Evolutionary conservation across 305 asterid species (phyloP), one percentile per base, ranked within the genome.

Genomic region (Rubia tinctorum): DNA sequence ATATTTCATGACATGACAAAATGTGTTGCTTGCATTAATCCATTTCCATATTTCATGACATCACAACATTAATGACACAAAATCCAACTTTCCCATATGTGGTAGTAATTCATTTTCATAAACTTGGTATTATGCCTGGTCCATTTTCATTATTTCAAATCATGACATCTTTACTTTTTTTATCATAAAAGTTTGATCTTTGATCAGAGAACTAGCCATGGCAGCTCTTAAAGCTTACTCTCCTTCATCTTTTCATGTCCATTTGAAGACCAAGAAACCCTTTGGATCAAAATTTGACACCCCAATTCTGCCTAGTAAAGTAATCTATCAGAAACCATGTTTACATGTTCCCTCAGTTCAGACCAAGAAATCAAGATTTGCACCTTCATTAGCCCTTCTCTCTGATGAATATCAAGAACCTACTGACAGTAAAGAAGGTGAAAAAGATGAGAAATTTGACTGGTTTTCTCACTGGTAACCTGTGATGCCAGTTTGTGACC

Each of bases 401-500:
- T 34, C 86, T 12, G 77, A 80, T 20, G 72, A 76, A 63, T 85
- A 82, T n/a, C 72, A 80, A 39, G 85, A 83, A 42, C 23, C 30
- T 42, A 87, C 56, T 20, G 78, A 82, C 71, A 27, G 59, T 0
- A 78, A 76, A 39, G 77, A n/a, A 20, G 49, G 22, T 6, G 20
- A 44, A 13, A 89, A 55, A 17, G 91, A 76, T 64, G 91, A 86
- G 71, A 90, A 82, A 40, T 95, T 92, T 56, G 95, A 92, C 34
- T 95, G 99, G 99, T 86, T 84, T 34, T 80, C 91, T 14, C 78
- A 95, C n/a, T 95, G 99, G 97, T 95, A 95, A 17, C 97, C 98
- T 3, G 78, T 95, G 76, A 87, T 87, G 84, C 96, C 99, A 7
- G 75, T 85, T 18, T 81, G 90, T 79, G 99, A 92, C 79, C 96